phyloP scores from a whole-genome alignment of 2,329 filamentous ascomycete species.

The Ophiostoma triangulosporum region DNA sequence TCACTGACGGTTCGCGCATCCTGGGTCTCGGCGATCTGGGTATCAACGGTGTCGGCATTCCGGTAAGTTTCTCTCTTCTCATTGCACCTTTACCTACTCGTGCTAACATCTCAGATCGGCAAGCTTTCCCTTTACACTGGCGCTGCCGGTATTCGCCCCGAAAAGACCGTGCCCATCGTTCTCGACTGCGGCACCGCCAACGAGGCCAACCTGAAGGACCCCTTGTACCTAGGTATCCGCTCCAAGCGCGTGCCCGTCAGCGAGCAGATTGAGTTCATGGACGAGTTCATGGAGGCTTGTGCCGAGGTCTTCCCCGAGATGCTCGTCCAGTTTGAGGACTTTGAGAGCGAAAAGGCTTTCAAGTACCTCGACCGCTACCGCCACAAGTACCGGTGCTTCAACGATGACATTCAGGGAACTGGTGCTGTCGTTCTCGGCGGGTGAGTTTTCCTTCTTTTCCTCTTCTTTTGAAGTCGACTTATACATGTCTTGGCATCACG shows the following conservation, averaged over 20 bases:
- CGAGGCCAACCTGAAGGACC: constrained; percentile 51
- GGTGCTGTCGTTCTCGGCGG: constrained; percentile 88
- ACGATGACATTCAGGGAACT: constrained; percentile 96
- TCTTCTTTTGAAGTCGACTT: background rate
- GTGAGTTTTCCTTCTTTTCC: constrained; percentile 27
- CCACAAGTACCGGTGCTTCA: constrained; percentile 86
- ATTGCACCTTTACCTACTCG: background rate
- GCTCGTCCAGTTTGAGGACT: constrained; percentile 91
- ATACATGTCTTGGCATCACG: constrained; percentile 11
- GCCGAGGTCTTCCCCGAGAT: constrained; percentile 56
- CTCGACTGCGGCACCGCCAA: constrained; percentile 55
- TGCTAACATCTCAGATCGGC: constrained; percentile 46
- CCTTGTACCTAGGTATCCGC: constrained; percentile 80
- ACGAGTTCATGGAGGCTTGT: constrained; percentile 90
- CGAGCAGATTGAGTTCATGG: constrained; percentile 82
- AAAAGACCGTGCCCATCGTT: constrained; percentile 63
- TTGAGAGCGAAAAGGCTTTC: constrained; percentile 87
- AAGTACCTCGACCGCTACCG: constrained; percentile 83
- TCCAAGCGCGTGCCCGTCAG: constrained; percentile 64
- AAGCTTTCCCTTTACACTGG: constrained; percentile 93
- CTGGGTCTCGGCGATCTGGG: constrained; percentile 89
- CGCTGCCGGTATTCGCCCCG: constrained; percentile 86
- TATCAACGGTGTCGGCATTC: constrained; percentile 95
- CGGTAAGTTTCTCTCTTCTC: constrained; percentile 40
- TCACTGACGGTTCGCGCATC: constrained; percentile 90